Base-by-base conservation (phyloP, 352 stramenopile genomes). In the Pythium brassicae region DNA sequence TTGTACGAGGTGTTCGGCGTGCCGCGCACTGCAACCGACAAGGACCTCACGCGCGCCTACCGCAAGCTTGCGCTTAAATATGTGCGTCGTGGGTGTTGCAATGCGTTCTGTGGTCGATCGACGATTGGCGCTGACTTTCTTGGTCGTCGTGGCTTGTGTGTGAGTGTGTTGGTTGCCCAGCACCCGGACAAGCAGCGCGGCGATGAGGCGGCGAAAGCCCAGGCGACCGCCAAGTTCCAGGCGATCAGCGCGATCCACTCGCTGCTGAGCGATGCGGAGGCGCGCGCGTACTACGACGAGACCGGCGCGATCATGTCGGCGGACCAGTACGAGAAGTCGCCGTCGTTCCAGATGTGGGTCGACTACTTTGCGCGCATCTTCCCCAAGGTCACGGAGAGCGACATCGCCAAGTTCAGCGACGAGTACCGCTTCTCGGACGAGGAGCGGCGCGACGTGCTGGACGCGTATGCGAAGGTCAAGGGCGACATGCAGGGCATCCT, bases 121-220 rank as follows among this genome's bases (percentile, higher is more conserved):
- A n/a, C n/a, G n/a, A n/a, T n/a, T n/a, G n/a, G n/a, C n/a, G n/a
- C n/a, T n/a, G n/a, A n/a, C n/a, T n/a, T n/a, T n/a, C n/a, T 49
- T 34, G 25, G 15, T n/a, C 0, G 23, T 26, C 11, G 17, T n/a
- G 15, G 0, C 27, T 17, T 25, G 17, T n/a, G 26, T 52, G 17
- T 53, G 43, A 8, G 55, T 61, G 55, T 62, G 49, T 34, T 50
- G 29, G n/a, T 46, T 34, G 53, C 46, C 22, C 61, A 97, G 85
- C 89, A 97, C 54, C 89, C 89, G 17, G 88, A 97, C 62, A 97
- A 97, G 61, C 89, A 95, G 37, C 82, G 74, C 22, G 86, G 86
- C 11, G 81, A 96, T 68, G 72, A 73, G 29, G 54, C 55, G 17
- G 63, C 78, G 22, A 68, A 75, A 44, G 54, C 65, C 29, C 65